Evolutionary conservation across 2,329 filamentous ascomycete species (phyloP), one percentile per base, ranked within the genome.

Genomic region (Setomelanomma holmii): DNA sequence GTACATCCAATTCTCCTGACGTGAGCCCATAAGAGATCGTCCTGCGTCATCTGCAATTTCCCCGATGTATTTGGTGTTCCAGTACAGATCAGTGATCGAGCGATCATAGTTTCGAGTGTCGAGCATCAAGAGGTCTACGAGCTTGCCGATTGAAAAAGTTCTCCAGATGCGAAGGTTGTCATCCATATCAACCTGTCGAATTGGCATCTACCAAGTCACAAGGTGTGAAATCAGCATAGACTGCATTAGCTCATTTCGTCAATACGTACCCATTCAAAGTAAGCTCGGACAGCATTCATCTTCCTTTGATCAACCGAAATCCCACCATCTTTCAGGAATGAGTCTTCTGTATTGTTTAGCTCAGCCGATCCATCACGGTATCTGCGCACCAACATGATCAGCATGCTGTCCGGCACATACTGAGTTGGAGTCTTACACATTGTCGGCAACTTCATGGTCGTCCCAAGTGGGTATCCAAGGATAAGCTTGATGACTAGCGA

Each of bases 1-100:
- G 60, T 75, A 75, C 56, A 75, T 74, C 89, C 89, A 92, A 61
- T 84, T 83, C 71, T 92, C 89, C 68, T 92, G 89, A 10, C 83
- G 82, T 1, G 81, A 78, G 2, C 89, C 89, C 88, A 92, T 91
- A 59, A 92, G 75, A 0, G 82, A 84, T 4, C 89, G 83, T 5
- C 85, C 82, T 2, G 86, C 84, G 49, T 91, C 87, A 59, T 90
- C 83, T 16, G 80, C 84, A 52, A 91, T 87, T 1, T 77, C 63
- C 53, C 84, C 78, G 38, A 88, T 76, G 65, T 89, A 89, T 38
- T 84, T 77, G 1, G 80, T 81, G 65, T 89, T 89, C 80, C 82
- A 84, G 60, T 76, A 75, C 1, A 79, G 63, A 49, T 76, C 73
- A 1, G 76, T 78, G 45, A 79, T 76, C 5, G 69, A 74, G 11